Base-by-base conservation (phyloP, 2,329 filamentous ascomycete species). In the Neofusicoccum parvum region DNA sequence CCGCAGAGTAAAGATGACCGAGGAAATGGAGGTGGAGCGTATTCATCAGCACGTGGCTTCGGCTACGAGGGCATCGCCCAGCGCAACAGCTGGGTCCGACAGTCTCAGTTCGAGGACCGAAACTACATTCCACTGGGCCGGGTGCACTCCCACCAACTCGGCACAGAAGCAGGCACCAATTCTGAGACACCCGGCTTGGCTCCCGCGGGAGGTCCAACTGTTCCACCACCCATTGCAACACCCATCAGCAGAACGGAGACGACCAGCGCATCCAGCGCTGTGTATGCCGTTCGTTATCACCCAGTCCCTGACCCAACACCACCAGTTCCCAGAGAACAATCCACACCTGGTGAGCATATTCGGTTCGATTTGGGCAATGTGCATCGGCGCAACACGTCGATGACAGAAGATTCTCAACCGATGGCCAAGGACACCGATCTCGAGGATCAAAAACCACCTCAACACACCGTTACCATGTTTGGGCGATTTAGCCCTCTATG, bases 271-370 rank as follows among this genome's bases (percentile, higher is more conserved):
- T 84, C 83, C 32, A 89, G 87, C 67, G 89, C 87, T 0, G 84
- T 88, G 4, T 89, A 90, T 71, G 84, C 86, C 60, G 83, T 90
- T 36, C 84, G 85, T 36, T 88, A 89, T 70, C 85, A 88, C 70
- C 81, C 85, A 14, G 79, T 85, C 9, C 20, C 63, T 5, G 53
- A 65, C 3, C 17, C 43, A 3, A 77, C 78, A 15, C 83, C 81
- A 58, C 79, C 80, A 65, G 83, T 80, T 45, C 82, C 75, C 58
- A 74, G 34, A 74, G 74, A 43, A 70, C 74, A 49, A 32, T 37
- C 45, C 4, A 66, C 46, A 14, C 17, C 3, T n/a, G 64, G 50
- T n/a, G 71, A 73, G 15, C 68, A 70, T 9, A 69, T 65, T 15
- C 46, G 56, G 17, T 59, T 65, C 15, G 64, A 62, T 20, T 20